Percentiles rank a stretch among this genome's conserved stretches.
Evolutionary conservation across 2,329 filamentous ascomycete species (phyloP).

Genomic region (Fusarium hostae): DNA sequence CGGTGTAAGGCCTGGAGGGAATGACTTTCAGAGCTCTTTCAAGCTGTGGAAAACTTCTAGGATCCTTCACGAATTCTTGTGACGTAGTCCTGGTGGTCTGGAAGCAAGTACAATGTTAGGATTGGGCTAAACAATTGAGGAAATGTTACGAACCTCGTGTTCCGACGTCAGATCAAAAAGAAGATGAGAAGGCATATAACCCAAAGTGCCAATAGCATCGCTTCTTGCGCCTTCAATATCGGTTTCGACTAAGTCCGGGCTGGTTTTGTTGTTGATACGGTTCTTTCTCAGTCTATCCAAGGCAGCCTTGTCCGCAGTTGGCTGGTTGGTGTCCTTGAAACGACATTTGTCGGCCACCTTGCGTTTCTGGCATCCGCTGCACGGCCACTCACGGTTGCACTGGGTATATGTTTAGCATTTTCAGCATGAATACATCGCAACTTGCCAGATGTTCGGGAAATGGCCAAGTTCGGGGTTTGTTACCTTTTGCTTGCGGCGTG

Average conservation of each 20-base stretch:
- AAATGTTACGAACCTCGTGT: constrained; percentile 41
- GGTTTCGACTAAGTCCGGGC: constrained; percentile 25
- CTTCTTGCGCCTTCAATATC: constrained; percentile 43
- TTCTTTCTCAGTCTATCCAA: constrained; percentile 40
- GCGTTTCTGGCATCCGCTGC: constrained; percentile 54
- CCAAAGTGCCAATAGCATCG: constrained; percentile 49
- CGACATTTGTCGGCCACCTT: constrained; percentile 52
- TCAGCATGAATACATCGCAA: not conserved
- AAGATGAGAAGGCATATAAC: constrained; percentile 50
- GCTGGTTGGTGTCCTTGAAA: constrained; percentile 45
- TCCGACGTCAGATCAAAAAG: constrained; percentile 44
- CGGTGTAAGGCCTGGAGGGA: constrained; percentile 50
- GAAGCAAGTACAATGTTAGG: not conserved
- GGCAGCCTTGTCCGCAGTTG: constrained; percentile 37
- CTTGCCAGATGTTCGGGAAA: no score
- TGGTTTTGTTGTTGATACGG: constrained; percentile 32
- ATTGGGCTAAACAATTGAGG: not conserved
- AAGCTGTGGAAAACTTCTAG: constrained; percentile 45
- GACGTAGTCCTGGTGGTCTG: constrained; percentile 27
- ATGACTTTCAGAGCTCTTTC: constrained; percentile 48
- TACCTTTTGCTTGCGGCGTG: constrained; percentile 55
- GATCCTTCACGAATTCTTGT: constrained; percentile 39
- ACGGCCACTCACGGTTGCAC: constrained; percentile 56
- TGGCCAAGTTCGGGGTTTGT: not conserved
- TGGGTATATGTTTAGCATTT: constrained; percentile 32